phyloP scores from a whole-genome alignment of 192 early-diverging fungal genomes.

The Obelidium mucronatum region DNA sequence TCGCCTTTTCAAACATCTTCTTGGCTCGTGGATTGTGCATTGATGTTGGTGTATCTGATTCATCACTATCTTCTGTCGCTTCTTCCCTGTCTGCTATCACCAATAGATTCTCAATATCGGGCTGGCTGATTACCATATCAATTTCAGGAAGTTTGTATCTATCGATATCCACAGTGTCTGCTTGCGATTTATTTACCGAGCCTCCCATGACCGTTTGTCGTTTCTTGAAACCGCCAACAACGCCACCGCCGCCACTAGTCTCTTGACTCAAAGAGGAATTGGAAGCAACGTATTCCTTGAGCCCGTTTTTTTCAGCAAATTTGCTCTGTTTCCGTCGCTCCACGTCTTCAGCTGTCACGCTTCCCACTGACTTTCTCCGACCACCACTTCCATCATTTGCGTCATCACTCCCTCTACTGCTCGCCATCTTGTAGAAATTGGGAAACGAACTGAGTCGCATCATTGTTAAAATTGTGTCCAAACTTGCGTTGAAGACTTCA shows the following conservation, averaged over 20 bases:
- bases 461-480: slow-evolving; percentile 36
- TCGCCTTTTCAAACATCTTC: not conserved
- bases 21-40: not conserved
- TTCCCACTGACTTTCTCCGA: too few species aligned
- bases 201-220: not conserved
- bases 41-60: not conserved
- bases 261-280: not conserved
- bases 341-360: not conserved
- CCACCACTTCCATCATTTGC: too few species aligned
- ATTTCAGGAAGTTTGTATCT: not conserved
- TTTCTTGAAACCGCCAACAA: not conserved
- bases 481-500: slow-evolving; percentile 32
- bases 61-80: not conserved
- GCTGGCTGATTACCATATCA: not conserved
- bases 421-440: slow-evolving; percentile 21
- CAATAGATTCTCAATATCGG: not conserved
- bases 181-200: not conserved
- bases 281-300: not conserved
- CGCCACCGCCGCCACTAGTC: not conserved
- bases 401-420: too few species aligned
- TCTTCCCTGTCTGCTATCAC: not conserved
- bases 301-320: not conserved
- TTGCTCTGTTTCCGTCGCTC: not conserved
- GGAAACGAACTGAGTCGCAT: slow-evolving; percentile 35
- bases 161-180: not conserved